Evolutionary conservation across 495 filamentous ascomycete species (phyloP).

Genomic region (Trichoderma virens): DNA sequence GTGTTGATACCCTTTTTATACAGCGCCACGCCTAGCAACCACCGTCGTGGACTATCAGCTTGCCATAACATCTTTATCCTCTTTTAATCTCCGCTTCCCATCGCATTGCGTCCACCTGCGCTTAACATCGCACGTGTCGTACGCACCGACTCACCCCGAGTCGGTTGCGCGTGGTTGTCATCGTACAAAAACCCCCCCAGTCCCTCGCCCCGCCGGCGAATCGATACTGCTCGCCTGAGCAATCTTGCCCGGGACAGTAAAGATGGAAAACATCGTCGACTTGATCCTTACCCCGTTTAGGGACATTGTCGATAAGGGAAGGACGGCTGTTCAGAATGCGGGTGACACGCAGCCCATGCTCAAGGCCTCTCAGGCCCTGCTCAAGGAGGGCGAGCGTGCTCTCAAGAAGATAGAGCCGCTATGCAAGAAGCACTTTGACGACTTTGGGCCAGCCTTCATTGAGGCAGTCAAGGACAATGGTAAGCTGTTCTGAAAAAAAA

Average conservation of each 20-base stretch:
- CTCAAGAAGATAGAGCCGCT: slow-evolving; percentile 37
- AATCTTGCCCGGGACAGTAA: neutral
- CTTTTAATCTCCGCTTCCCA: neutral
- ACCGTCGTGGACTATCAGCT: neutral
- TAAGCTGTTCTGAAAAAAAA: slow-evolving; percentile 11
- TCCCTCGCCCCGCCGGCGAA: slow-evolving; percentile 2
- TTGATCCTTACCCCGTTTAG: slow-evolving; percentile 32
- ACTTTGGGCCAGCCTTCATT: slow-evolving; percentile 31
- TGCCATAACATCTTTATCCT: neutral
- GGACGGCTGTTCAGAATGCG: slow-evolving; percentile 29
- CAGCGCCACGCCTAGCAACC: neutral
- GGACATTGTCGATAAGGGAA: slow-evolving; percentile 34
- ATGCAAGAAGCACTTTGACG: slow-evolving; percentile 30
- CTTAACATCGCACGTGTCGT: neutral
- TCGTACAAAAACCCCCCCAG: neutral
- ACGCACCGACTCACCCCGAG: neutral
- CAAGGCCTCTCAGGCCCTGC: slow-evolving; percentile 31
- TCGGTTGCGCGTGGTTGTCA: neutral
- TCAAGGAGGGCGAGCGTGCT: slow-evolving; percentile 32
- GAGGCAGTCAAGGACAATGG: slow-evolving; percentile 37
- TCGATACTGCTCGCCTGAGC: neutral
- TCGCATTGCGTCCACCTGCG: neutral
- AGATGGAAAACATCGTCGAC: slow-evolving; percentile 31
- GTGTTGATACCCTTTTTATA: neutral
- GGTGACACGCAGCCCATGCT: slow-evolving; percentile 28